A percentile compares a stretch with the other conserved stretches of the same genome.
Conservation (phyloP, 106 monocot genomes). For the Allium cepa region DNA sequence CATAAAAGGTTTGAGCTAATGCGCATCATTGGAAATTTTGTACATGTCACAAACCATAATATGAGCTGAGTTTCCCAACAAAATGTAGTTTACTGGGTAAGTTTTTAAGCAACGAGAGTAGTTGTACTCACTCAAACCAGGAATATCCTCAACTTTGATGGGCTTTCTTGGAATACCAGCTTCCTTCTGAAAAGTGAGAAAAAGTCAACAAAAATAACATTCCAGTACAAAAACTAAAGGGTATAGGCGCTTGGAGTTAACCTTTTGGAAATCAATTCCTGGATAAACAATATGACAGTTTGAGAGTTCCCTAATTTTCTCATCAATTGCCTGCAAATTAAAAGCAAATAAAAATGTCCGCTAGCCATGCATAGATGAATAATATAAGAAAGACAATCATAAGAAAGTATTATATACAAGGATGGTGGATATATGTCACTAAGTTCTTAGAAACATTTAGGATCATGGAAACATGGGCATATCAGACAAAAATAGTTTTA, state of each 20-base stretch:
- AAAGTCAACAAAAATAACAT: background rate
- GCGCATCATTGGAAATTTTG: too few relatives aligned
- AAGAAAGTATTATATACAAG: too few relatives aligned
- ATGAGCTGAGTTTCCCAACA: too few relatives aligned
- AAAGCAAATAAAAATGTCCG: slow-evolving; percentile 1
- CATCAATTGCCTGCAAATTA: slow-evolving; percentile 81
- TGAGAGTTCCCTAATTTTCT: slow-evolving; percentile 96
- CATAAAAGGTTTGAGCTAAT: too few relatives aligned
- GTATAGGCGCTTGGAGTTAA: slow-evolving; percentile 12
- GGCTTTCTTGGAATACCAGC: slow-evolving; percentile 82
- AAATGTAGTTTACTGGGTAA: too few relatives aligned
- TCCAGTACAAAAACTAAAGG: background rate
- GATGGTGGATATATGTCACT: too few relatives aligned
- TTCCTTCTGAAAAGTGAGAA: slow-evolving; percentile 69
- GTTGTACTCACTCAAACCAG: slow-evolving; percentile 81
- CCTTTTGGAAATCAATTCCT: slow-evolving; percentile 99
- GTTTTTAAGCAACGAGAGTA: background rate
- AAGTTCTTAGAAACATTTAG: too few relatives aligned
- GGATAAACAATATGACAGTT: slow-evolving; percentile 98
- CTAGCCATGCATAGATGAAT: background rate
- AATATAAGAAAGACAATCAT: background rate
- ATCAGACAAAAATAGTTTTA: too few relatives aligned
- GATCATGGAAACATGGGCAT: too few relatives aligned
- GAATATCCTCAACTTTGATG: slow-evolving; percentile 94
- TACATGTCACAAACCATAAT: too few relatives aligned